Evolutionary conservation across 805 yeast species (phyloP), one percentile per base, ranked within the genome.

Genomic region (Zygosaccharomyces bailii): DNA sequence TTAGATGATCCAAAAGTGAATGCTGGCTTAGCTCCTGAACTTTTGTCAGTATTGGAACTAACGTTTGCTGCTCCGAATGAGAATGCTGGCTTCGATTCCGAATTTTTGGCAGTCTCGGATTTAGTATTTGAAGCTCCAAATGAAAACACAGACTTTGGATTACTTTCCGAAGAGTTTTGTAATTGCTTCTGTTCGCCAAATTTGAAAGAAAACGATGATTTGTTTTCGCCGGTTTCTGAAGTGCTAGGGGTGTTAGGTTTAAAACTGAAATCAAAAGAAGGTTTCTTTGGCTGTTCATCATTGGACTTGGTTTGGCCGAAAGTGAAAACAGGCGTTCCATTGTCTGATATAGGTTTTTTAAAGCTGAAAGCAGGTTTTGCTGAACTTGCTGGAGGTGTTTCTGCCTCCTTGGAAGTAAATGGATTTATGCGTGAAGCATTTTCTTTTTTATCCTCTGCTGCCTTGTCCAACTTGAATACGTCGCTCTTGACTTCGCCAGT

Each of bases 391-490:
- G 33, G 14, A 10, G 34, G 18, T 17, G 44, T n/a, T 24, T 43
- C 38, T 1, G n/a, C 23, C 10, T n/a, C n/a, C 4, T 24, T 23
- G 11, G 24, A n/a, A 11, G 27, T 19, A 14, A 39, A 39, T n/a
- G 42, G 42, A 21, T 39, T 39, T 5, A 11, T 30, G 30, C 16
- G 7, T 9, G 32, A 8, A 18, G 23, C 16, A 4, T 37, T 19
- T 20, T 30, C 42, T 27, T 31, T 43, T 19, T 42, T 42, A 7
- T 39, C 44, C 6, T 36, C 44, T 10, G 43, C 34, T 4, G 43
- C 40, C 21, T 53, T 51, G 25, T 49, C 49, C n/a, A 71, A 51
- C 31, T 65, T 68, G 48, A 71, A 70, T 1, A 65, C 63, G 45
- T 61, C 61, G 38, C 68, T 61, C 36, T 65, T 63, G 1, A 64